Percentiles rank a stretch among this genome's conserved stretches.
phyloP scores from a whole-genome alignment of 1,139 yeast species.

The Taphrina wiesneri region DNA sequence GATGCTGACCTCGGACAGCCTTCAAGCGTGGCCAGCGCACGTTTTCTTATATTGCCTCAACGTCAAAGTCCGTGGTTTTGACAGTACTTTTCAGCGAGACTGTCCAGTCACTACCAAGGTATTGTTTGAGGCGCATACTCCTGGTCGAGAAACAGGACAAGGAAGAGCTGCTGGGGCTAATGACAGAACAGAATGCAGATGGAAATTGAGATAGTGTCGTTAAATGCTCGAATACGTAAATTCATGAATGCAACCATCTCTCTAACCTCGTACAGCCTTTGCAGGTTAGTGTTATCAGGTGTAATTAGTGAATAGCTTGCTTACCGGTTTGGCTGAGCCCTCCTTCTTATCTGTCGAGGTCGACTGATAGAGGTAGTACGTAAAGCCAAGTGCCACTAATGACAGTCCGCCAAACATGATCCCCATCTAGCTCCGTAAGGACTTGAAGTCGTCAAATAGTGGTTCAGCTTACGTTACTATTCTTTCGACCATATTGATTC shows the following conservation, averaged over 20 bases:
- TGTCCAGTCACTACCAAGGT: background rate
- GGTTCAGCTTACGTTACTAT: conserved; percentile 6
- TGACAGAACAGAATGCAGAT: background rate
- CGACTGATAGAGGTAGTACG: conserved; percentile 9
- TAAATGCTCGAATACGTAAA: background rate
- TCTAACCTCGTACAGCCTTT: conserved; percentile 18
- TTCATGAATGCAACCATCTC: background rate
- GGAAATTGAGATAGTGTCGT: background rate
- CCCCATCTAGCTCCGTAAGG: conserved; percentile 3
- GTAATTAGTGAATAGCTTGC: background rate
- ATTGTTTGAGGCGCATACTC: background rate
- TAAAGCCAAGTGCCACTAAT: background rate
- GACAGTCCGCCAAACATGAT: conserved; percentile 4
- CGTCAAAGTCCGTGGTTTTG: background rate
- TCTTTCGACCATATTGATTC: conserved; percentile 26
- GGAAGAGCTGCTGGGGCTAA: no score
- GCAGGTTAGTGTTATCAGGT: background rate
- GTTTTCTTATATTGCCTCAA: background rate
- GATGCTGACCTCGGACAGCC: no score
- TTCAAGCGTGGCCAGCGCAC: background rate
- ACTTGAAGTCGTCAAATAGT: background rate
- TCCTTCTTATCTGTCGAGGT: conserved; percentile 15
- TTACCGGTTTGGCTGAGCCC: conserved; percentile 25
- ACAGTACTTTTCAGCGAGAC: background rate
- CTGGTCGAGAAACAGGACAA: no score